Evolutionary conservation across 257 asterid species (phyloP).

Genomic region (Osmanthus fragrans): DNA sequence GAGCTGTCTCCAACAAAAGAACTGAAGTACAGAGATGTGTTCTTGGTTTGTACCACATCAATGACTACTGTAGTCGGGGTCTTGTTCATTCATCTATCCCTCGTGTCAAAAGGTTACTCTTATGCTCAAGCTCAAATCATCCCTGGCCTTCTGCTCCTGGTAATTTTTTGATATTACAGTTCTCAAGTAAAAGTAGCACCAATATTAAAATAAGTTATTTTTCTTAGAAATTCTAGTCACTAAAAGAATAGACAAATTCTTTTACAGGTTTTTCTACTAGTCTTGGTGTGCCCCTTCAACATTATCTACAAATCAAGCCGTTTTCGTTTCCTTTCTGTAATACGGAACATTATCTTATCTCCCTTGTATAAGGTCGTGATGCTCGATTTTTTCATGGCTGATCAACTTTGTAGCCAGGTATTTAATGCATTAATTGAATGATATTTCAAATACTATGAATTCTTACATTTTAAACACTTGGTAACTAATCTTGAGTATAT

Average conservation of each 20-base stretch:
- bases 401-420: slow-evolving; percentile 98
- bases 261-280: slow-evolving; percentile 45
- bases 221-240: not conserved
- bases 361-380: slow-evolving; percentile 89
- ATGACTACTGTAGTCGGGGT: slow-evolving; percentile 73
- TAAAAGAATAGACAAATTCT: not conserved
- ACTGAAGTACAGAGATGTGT: slow-evolving; percentile 69
- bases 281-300: slow-evolving; percentile 74
- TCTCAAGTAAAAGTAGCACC: not conserved
- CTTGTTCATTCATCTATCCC: slow-evolving; percentile 67
- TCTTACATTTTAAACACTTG: not conserved
- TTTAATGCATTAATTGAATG: not conserved
- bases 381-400: slow-evolving; percentile 97
- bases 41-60: slow-evolving; percentile 74
- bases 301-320: slow-evolving; percentile 80
- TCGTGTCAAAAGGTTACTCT: slow-evolving; percentile 69
- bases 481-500: not conserved
- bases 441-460: not conserved
- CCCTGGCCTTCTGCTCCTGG: slow-evolving; percentile 77
- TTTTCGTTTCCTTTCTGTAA: slow-evolving; percentile 58
- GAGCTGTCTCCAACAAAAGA: slow-evolving; percentile 66
- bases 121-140: slow-evolving; percentile 62
- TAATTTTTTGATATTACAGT: slow-evolving; percentile 25
- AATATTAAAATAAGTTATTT: no score
- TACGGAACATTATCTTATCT: slow-evolving; percentile 72